Percentiles rank a stretch among this genome's conserved stretches.
Evolutionary conservation across 768 basidiomycete species (phyloP).

Genomic region (Mycena kentingensis): DNA sequence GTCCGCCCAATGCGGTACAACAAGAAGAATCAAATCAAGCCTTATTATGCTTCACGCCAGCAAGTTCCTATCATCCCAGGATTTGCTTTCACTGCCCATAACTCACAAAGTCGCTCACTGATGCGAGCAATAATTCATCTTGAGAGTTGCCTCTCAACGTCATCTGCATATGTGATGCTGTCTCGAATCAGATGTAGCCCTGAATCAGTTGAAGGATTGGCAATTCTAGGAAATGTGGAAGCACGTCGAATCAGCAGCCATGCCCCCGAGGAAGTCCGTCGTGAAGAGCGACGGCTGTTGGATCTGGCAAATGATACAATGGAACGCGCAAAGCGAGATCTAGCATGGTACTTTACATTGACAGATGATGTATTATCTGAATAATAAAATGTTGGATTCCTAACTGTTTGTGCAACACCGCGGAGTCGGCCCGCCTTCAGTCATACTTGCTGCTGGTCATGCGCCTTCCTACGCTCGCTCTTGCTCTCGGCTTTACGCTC

Average conservation of each 20-base stretch:
- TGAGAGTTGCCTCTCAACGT: constrained; percentile 11
- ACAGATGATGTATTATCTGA: not conserved
- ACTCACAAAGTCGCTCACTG: constrained; percentile 19
- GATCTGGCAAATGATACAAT: not conserved
- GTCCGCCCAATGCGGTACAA: too few relatives aligned
- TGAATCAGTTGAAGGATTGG: not conserved
- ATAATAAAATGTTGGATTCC: too few relatives aligned
- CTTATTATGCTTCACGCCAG: not conserved
- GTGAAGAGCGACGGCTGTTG: not conserved
- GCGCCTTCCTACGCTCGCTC: too few relatives aligned
- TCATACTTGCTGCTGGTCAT: too few relatives aligned
- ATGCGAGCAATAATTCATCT: constrained; percentile 15
- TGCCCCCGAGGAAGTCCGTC: not conserved
- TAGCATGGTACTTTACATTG: not conserved
- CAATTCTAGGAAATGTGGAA: not conserved
- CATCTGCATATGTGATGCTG: constrained; percentile 21
- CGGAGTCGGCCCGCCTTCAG: too few relatives aligned
- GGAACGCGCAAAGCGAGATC: not conserved
- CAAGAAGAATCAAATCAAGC: not conserved
- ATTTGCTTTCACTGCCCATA: constrained; percentile 19
- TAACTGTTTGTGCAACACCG: too few relatives aligned
- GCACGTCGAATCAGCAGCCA: not conserved
- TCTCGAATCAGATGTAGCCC: constrained; percentile 16
- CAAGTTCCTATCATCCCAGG: constrained; percentile 19
- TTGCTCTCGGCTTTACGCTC: too few relatives aligned